A percentile compares a stretch with the other conserved stretches of the same genome.
phyloP scores from a whole-genome alignment of 2,329 filamentous ascomycete species.

The Diaporthe batatas region DNA sequence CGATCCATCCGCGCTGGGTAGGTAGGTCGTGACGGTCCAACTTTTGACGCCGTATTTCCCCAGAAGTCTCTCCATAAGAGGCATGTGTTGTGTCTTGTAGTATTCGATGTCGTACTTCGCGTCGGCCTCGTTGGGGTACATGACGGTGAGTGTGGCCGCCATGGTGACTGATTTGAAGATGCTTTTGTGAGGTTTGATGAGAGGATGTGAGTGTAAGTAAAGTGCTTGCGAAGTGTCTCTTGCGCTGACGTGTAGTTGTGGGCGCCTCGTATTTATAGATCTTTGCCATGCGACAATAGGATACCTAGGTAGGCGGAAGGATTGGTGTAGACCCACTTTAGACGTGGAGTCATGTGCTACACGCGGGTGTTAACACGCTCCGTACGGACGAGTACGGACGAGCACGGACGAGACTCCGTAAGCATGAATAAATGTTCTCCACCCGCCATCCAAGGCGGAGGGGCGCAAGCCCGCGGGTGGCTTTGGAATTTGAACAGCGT shows the following conservation, averaged over 20 bases:
- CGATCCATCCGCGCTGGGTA: neutral
- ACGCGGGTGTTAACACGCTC: too few relatives aligned
- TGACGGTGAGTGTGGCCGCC: neutral
- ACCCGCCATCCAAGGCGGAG: too few relatives aligned
- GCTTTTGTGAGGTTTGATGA: too few relatives aligned
- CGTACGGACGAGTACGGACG: too few relatives aligned
- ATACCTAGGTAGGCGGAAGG: too few relatives aligned
- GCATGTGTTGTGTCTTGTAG: neutral
- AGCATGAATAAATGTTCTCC: neutral
- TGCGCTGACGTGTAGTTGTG: neutral
- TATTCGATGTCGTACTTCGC: constrained; percentile 4
- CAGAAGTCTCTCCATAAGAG: neutral
- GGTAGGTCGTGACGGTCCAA: constrained; percentile 1
- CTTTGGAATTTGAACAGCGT: too few relatives aligned
- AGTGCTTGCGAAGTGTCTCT: neutral
- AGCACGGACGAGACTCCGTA: neutral
- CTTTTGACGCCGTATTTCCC: neutral
- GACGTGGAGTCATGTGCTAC: neutral
- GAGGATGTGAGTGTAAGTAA: neutral
- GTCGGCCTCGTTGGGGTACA: constrained; percentile 5
- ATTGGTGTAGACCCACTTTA: too few relatives aligned
- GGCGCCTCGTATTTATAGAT: neutral
- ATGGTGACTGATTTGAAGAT: neutral
- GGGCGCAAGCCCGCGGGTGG: too few relatives aligned
- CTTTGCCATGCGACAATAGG: neutral